These are phyloP conservation scores for Austroboletus eburneus DNA, from an alignment of 768 basidiomycete genomes.

Conservation along the genomic window DNA sequence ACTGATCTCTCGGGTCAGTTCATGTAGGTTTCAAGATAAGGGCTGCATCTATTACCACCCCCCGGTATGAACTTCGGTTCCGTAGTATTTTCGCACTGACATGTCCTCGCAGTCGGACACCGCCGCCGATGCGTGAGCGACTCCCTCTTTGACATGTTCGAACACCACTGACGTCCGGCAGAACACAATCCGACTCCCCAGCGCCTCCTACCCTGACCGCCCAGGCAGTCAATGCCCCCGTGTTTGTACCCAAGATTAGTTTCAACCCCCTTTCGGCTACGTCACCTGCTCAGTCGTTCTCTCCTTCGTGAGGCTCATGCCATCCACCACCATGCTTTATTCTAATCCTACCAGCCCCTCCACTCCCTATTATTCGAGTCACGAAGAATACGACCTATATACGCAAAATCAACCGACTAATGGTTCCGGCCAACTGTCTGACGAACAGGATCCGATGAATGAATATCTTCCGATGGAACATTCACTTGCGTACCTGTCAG, in stretches of 20 bases:
- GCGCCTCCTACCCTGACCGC: slow-evolving; percentile 42
- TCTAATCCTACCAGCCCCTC: slow-evolving; percentile 19
- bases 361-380: slow-evolving; percentile 26
- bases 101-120: slow-evolving; percentile 15
- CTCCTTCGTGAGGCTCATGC: slow-evolving; percentile 23
- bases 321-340: neutral
- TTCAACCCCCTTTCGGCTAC: slow-evolving; percentile 38
- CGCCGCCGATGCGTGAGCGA: slow-evolving; percentile 26
- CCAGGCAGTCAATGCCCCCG: slow-evolving; percentile 76
- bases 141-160: neutral
- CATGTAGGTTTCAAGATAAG: slow-evolving; percentile 82
- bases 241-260: slow-evolving; percentile 71
- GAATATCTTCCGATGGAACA: slow-evolving; percentile 24
- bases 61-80: slow-evolving; percentile 38
- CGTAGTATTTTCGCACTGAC: slow-evolving; percentile 10
- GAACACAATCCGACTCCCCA: slow-evolving; percentile 44
- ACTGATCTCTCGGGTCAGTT: slow-evolving; percentile 38
- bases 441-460: slow-evolving; percentile 13
- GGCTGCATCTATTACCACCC: slow-evolving; percentile 85
- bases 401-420: slow-evolving; percentile 8
- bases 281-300: slow-evolving; percentile 27
- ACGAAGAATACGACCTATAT: slow-evolving; percentile 39
- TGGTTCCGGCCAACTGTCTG: slow-evolving; percentile 4
- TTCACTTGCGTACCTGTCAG: slow-evolving; percentile 17
- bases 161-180: slow-evolving; percentile 15